Evolutionary conservation across 1,284 basidiomycete genomes (phyloP).

Genomic region (Moesziomyces sp.): DNA sequence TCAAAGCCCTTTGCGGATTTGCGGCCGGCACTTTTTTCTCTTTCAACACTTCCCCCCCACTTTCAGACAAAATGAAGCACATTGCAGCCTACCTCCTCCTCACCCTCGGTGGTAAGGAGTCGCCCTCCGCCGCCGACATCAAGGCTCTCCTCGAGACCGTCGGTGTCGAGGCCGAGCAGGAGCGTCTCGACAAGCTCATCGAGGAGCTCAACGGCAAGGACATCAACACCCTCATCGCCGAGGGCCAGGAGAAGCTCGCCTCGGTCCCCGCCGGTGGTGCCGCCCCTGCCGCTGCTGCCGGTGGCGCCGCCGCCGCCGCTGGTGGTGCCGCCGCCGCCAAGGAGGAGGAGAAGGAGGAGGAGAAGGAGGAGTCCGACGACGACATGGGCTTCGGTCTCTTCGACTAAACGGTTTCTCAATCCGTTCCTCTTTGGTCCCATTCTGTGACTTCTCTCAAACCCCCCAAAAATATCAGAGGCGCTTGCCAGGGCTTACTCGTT

Average conservation of each 20-base stretch:
- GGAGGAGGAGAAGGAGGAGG: conserved; percentile 69
- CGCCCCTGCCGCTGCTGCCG: conserved; percentile 68
- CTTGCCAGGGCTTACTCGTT: neutral
- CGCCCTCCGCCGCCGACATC: conserved; percentile 88
- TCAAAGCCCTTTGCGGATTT: conserved; percentile 68
- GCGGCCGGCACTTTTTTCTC: conserved; percentile 54
- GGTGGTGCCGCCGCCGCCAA: conserved; percentile 77
- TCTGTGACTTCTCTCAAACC: conserved; percentile 6
- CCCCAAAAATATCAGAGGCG: conserved; percentile 11
- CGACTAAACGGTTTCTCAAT: conserved; percentile 54
- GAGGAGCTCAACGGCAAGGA: conserved; percentile 93
- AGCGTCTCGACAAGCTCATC: conserved; percentile 85
- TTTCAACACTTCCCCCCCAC: conserved; percentile 1
- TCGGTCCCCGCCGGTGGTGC: conserved; percentile 76
- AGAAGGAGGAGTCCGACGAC: conserved; percentile 67
- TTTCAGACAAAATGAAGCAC: conserved; percentile 60
- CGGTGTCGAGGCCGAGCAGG: conserved; percentile 86
- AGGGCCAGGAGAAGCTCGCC: conserved; percentile 90
- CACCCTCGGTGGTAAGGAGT: conserved; percentile 88
- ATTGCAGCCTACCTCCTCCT: conserved; percentile 85
- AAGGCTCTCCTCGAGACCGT: conserved; percentile 87
- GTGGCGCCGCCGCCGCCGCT: conserved; percentile 74
- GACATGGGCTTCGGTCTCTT: conserved; percentile 68
- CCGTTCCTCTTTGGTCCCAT: neutral
- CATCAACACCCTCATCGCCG: conserved; percentile 84